These are phyloP conservation scores for Annulohypoxylon maeteangense DNA, from an alignment of 495 filamentous ascomycete genomes.

Conservation along the genomic window DNA sequence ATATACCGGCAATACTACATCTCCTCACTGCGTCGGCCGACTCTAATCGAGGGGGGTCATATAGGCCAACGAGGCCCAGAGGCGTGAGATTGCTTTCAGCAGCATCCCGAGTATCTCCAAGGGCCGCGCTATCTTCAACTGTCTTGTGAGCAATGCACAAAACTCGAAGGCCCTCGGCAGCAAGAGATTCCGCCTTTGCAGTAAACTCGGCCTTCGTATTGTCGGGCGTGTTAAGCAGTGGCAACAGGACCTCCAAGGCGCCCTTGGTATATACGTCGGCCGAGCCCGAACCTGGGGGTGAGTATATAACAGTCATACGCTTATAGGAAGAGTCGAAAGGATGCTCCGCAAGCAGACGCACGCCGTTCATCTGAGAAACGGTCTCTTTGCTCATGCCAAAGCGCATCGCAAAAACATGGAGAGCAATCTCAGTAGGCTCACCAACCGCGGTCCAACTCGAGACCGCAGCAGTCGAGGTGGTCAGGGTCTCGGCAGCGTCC, in stretches of 20 bases:
- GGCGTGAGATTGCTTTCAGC: slow-evolving; percentile 71
- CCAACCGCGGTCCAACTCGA: slow-evolving; percentile 61
- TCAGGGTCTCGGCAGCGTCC: slow-evolving; percentile 47
- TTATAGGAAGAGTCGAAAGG: slow-evolving; percentile 72
- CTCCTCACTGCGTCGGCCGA: slow-evolving; percentile 64
- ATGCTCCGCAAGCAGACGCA: slow-evolving; percentile 61
- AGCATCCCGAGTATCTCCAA: slow-evolving; percentile 53
- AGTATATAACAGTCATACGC: slow-evolving; percentile 67
- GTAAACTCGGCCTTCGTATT: slow-evolving; percentile 45
- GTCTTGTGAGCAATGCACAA: slow-evolving; percentile 61
- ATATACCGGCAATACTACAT: slow-evolving; percentile 66
- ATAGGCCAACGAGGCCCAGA: slow-evolving; percentile 75
- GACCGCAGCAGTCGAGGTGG: slow-evolving; percentile 42
- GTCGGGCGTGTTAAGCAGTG: slow-evolving; percentile 48
- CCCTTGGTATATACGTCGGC: slow-evolving; percentile 66
- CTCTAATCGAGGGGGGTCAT: slow-evolving; percentile 78
- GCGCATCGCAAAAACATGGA: slow-evolving; percentile 58
- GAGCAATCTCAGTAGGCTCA: slow-evolving; percentile 68
- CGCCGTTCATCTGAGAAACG: slow-evolving; percentile 28
- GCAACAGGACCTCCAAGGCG: slow-evolving; percentile 65
- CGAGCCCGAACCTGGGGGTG: slow-evolving; percentile 34
- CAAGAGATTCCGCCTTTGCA: slow-evolving; percentile 62
- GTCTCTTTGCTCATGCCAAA: slow-evolving; percentile 49
- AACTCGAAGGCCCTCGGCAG: slow-evolving; percentile 66
- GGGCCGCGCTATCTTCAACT: slow-evolving; percentile 37